Conservation (phyloP, 805 yeast species). For the Danielozyma ontarioensis region DNA sequence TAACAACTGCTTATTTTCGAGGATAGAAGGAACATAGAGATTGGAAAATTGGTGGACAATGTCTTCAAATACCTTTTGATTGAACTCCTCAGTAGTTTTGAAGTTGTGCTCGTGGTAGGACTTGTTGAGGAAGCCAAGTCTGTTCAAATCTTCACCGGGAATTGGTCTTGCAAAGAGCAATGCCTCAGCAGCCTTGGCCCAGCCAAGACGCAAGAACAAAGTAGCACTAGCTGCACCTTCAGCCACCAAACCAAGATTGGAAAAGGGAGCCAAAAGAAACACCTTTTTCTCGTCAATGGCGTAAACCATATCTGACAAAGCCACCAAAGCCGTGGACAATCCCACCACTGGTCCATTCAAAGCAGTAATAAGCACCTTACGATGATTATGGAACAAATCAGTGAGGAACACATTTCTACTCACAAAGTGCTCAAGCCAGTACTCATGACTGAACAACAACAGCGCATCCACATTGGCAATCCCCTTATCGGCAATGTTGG, state of each 20-base stretch:
- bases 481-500: constrained; percentile 50
- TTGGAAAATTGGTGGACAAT: constrained; percentile 30
- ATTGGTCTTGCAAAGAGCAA: constrained; percentile 66
- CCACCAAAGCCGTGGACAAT: constrained; percentile 64
- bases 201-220: constrained; percentile 64
- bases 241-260: constrained; percentile 74
- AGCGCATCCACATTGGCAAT: constrained; percentile 14
- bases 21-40: constrained; percentile 42
- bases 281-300: constrained; percentile 54
- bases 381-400: constrained; percentile 62
- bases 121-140: constrained; percentile 59
- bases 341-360: constrained; percentile 89
- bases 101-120: constrained; percentile 38
- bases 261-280: constrained; percentile 67
- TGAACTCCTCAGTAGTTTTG: constrained; percentile 37
- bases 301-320: constrained; percentile 73
- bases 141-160: constrained; percentile 48
- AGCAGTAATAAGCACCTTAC: constrained; percentile 65
- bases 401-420: constrained; percentile 70
- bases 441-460: constrained; percentile 9
- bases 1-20: constrained; percentile 42
- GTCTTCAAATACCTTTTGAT: constrained; percentile 31
- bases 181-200: constrained; percentile 69
- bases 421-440: constrained; percentile 56
- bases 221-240: constrained; percentile 77